Evolutionary conservation across 805 yeast genomes (phyloP).

Genomic region (Clavispora vitiphila): DNA sequence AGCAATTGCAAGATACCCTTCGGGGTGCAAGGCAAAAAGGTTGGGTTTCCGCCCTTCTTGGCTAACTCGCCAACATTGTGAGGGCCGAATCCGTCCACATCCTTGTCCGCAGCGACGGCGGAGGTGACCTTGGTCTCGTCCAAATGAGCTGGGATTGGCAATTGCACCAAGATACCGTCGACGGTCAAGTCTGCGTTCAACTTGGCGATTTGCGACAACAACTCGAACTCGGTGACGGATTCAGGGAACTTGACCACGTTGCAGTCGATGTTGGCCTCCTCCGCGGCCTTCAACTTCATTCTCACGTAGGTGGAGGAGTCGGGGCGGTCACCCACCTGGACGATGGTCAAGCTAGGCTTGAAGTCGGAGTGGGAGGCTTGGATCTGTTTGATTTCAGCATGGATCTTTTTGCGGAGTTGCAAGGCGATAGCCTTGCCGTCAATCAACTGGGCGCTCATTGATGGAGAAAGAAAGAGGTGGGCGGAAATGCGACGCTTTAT

Average conservation of each 20-base stretch:
- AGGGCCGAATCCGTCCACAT: conserved; percentile 81
- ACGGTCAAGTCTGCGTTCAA: conserved; percentile 57
- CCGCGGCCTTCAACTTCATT: conserved; percentile 75
- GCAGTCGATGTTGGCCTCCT: conserved; percentile 63
- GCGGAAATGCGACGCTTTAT: conserved; percentile 1
- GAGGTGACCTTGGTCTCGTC: conserved; percentile 65
- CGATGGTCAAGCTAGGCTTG: conserved; percentile 60
- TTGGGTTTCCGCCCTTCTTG: conserved; percentile 67
- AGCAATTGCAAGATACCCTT: conserved; percentile 69
- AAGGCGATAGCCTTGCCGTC: conserved; percentile 44
- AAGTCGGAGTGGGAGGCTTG: conserved; percentile 48
- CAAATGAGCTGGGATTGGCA: conserved; percentile 70
- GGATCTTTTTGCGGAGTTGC: conserved; percentile 33
- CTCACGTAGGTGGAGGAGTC: conserved; percentile 80
- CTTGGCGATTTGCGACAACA: conserved; percentile 47
- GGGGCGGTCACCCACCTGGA: conserved; percentile 74
- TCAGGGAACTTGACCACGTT: conserved; percentile 56
- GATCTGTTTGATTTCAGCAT: conserved; percentile 35
- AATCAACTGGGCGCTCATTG: conserved; percentile 32
- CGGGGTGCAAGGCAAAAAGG: conserved; percentile 79
- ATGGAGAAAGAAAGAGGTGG: not conserved
- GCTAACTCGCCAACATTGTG: conserved; percentile 72
- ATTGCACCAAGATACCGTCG: conserved; percentile 71
- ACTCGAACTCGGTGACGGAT: conserved; percentile 48
- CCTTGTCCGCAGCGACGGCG: conserved; percentile 62